A percentile compares a stretch with the other conserved stretches of the same genome.
Conservation (phyloP, 495 filamentous ascomycete genomes). For the Haplographium delicatum region DNA sequence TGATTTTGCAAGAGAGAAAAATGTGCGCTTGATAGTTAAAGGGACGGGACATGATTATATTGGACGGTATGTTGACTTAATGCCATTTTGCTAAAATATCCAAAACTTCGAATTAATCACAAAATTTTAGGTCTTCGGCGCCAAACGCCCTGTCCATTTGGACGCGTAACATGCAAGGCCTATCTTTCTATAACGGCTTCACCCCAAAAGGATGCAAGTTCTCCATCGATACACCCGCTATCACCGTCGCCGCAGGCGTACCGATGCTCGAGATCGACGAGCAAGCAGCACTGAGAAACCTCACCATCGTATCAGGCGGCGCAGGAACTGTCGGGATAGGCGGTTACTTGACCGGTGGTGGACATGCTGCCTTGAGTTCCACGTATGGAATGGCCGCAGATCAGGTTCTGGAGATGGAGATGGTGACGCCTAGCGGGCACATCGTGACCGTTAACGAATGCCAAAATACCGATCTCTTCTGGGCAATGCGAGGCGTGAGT, state of each 20-base stretch:
- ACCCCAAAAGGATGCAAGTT: conserved; percentile 27
- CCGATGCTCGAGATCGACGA: conserved; percentile 30
- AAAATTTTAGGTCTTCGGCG: conserved; percentile 21
- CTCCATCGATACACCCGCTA: conserved; percentile 29
- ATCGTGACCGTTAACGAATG: conserved; percentile 49
- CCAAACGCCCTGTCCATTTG: conserved; percentile 49
- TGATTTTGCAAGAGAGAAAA: conserved; percentile 42
- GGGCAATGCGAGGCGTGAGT: conserved; percentile 57
- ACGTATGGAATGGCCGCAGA: conserved; percentile 58
- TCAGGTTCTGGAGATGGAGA: conserved; percentile 55
- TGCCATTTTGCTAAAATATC: too few species aligned
- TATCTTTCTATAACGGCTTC: conserved; percentile 35
- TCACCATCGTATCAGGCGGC: conserved; percentile 15
- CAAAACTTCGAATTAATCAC: not conserved
- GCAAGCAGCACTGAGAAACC: conserved; percentile 10
- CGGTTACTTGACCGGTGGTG: conserved; percentile 57
- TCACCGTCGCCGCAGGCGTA: conserved; percentile 36
- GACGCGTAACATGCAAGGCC: conserved; percentile 39
- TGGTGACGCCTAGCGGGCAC: conserved; percentile 51
- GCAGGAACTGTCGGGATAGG: conserved; percentile 33
- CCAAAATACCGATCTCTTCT: conserved; percentile 57
- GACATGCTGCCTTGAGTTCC: conserved; percentile 50
- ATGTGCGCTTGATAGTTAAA: conserved; percentile 57
- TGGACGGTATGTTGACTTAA: conserved; percentile 36
- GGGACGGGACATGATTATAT: conserved; percentile 58